Evolutionary conservation across 2,329 filamentous ascomycete genomes (phyloP).

Genomic region (Anthostomella pinea): DNA sequence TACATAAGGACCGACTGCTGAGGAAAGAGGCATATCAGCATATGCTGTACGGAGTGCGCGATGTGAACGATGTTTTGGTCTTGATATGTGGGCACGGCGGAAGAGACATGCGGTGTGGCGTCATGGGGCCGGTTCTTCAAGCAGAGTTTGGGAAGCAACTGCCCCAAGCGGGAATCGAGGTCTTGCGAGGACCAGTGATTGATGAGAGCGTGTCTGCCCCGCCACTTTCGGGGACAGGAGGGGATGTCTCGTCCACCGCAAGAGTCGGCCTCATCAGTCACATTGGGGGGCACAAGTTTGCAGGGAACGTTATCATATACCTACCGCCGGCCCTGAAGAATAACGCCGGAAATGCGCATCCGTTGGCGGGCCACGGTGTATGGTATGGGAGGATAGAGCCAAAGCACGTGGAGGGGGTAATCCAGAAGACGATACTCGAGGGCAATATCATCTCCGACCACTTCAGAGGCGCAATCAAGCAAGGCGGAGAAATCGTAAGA

Average conservation of each 20-base stretch:
- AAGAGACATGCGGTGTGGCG: slow-evolving; percentile 78
- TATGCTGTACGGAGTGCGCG: slow-evolving; percentile 54
- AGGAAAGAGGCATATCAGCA: slow-evolving; percentile 51
- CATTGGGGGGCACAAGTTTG: slow-evolving; percentile 82
- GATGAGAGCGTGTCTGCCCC: slow-evolving; percentile 33
- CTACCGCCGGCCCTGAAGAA: slow-evolving; percentile 56
- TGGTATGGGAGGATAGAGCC: slow-evolving; percentile 82
- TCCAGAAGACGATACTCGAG: slow-evolving; percentile 65
- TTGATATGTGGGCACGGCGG: slow-evolving; percentile 86
- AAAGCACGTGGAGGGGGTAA: slow-evolving; percentile 71
- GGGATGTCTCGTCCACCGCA: slow-evolving; percentile 40
- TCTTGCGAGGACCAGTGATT: slow-evolving; percentile 47
- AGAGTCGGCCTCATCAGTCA: slow-evolving; percentile 72
- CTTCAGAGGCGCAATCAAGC: slow-evolving; percentile 67
- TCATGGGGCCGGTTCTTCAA: slow-evolving; percentile 71
- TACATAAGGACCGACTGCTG: slow-evolving; percentile 51
- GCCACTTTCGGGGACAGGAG: slow-evolving; percentile 20
- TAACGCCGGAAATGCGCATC: slow-evolving; percentile 45
- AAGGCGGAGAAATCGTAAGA: slow-evolving; percentile 51
- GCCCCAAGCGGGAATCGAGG: slow-evolving; percentile 43
- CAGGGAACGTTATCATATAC: slow-evolving; percentile 81
- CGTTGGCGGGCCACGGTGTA: slow-evolving; percentile 67
- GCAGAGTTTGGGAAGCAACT: slow-evolving; percentile 66
- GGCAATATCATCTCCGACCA: slow-evolving; percentile 68
- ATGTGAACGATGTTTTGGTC: slow-evolving; percentile 68